A percentile compares a stretch with the other conserved stretches of the same genome.
These are phyloP conservation scores for Pseudogymnoascus sp. DNA, from an alignment of 2,329 filamentous ascomycete genomes.

Conservation along the genomic window DNA sequence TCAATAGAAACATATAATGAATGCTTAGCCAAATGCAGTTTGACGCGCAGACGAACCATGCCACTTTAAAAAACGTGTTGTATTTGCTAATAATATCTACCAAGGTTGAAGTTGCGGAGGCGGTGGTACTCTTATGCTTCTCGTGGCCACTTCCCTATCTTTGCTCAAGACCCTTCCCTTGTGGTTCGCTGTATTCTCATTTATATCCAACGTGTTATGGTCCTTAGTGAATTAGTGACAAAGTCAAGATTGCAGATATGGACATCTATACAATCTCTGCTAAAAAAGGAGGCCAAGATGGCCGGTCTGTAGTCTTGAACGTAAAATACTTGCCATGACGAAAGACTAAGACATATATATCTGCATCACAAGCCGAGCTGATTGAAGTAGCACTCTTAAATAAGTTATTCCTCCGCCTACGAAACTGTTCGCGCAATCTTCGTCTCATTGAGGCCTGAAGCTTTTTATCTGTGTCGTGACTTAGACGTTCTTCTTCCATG, in stretches of 20 bases:
- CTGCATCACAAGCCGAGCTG: not conserved
- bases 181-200: not conserved
- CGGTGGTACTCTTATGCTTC: not conserved
- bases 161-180: not conserved
- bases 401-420: constrained; percentile 14
- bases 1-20: not conserved
- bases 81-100: not conserved
- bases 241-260: not conserved
- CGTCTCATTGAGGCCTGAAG: not conserved
- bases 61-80: not conserved
- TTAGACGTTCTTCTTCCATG: not conserved
- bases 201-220: not conserved
- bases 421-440: constrained; percentile 10
- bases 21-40: not conserved
- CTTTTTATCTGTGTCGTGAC: not conserved
- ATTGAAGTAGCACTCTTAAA: constrained; percentile 12
- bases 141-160: not conserved
- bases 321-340: constrained; percentile 14
- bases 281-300: constrained; percentile 7
- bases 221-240: not conserved
- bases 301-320: constrained; percentile 9
- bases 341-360: constrained; percentile 13
- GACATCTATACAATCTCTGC: constrained; percentile 12
- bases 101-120: not conserved
- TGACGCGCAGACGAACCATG: not conserved